Evolutionary conservation across 1,284 basidiomycete species (phyloP).

Genomic region (Cystobasidium slooffiae): DNA sequence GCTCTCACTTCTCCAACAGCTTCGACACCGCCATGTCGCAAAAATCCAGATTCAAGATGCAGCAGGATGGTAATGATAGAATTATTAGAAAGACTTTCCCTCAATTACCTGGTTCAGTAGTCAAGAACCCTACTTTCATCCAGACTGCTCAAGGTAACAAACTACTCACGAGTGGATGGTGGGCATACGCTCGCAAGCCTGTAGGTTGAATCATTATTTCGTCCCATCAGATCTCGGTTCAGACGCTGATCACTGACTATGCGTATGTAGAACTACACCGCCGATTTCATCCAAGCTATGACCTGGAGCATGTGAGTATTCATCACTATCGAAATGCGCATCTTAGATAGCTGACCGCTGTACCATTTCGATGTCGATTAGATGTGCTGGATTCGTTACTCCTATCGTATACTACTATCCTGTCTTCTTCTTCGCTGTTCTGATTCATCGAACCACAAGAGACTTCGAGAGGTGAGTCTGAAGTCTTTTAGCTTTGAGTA

Average conservation of each 20-base stretch:
- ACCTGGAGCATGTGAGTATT: conserved; percentile 49
- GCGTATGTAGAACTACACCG: conserved; percentile 55
- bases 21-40: conserved; percentile 96
- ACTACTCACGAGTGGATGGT: conserved; percentile 76
- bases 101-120: conserved; percentile 82
- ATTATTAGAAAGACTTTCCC: conserved; percentile 92
- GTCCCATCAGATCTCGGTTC: not conserved
- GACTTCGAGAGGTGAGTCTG: conserved; percentile 80
- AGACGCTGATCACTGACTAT: not conserved
- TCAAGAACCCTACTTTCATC: conserved; percentile 87
- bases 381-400: conserved; percentile 75
- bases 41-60: conserved; percentile 97
- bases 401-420: conserved; percentile 95
- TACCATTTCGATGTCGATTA: not conserved
- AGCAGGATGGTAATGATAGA: conserved; percentile 77
- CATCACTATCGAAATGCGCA: not conserved
- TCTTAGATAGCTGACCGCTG: not conserved
- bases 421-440: conserved; percentile 86
- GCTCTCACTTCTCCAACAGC: conserved; percentile 58
- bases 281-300: conserved; percentile 54
- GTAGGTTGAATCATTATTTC: conserved; percentile 59
- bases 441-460: conserved; percentile 82
- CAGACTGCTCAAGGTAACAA: conserved; percentile 86
- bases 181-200: conserved; percentile 86
- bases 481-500: conserved; percentile 52